Evolutionary conservation across 78 protist genomes (phyloP).

Genomic region (Dictyostelium citrinum): DNA sequence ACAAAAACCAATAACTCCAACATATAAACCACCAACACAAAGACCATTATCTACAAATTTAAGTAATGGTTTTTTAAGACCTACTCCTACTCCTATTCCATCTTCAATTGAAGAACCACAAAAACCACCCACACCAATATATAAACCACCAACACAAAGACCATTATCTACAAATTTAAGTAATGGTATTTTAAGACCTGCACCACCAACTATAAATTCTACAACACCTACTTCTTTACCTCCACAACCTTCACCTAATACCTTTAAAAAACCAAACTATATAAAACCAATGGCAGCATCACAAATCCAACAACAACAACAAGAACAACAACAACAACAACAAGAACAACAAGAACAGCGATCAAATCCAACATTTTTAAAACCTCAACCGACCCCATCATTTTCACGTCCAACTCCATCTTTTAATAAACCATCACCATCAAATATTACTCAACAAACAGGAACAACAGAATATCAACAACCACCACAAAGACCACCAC

Average conservation of each 20-base stretch:
- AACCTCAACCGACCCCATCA: neutral
- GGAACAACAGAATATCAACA: neutral
- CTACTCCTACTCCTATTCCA: neutral
- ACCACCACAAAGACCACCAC: neutral
- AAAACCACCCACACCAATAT: neutral
- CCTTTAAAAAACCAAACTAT: neutral
- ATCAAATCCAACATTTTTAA: neutral
- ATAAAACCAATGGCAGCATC: neutral
- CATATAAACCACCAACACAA: neutral
- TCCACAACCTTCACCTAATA: neutral
- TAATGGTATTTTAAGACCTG: neutral
- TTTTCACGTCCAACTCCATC: neutral
- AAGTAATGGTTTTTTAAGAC: neutral
- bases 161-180: neutral
- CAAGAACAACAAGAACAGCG: neutral
- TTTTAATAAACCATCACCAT: neutral
- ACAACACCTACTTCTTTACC: neutral
- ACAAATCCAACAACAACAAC: neutral
- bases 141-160: neutral
- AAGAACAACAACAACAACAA: neutral
- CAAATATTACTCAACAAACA: neutral
- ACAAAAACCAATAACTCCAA: neutral
- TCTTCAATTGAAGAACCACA: neutral
- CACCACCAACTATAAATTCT: neutral
- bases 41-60: neutral